Evolutionary conservation across 306 rosid genomes (phyloP).

Genomic region (Quercus parvula): DNA sequence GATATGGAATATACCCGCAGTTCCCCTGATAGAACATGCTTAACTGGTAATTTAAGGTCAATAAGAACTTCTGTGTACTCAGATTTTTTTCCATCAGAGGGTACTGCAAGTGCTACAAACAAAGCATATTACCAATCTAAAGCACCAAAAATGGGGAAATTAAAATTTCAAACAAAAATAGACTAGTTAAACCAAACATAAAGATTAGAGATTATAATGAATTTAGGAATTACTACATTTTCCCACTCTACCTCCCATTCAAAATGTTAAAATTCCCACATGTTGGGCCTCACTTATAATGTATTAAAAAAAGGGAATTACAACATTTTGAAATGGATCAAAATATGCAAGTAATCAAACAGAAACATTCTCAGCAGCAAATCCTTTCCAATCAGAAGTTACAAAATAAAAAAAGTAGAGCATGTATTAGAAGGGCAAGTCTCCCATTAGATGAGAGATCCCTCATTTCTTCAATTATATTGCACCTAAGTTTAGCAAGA

Average conservation of each 20-base stretch:
- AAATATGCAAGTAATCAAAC: conserved; percentile 7
- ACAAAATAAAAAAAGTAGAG: not conserved
- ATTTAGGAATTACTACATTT: not conserved
- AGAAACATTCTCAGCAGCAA: conserved; percentile 9
- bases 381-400: not conserved
- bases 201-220: not conserved
- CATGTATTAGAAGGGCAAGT: not conserved
- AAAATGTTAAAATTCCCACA: no score
- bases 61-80: conserved; percentile 73
- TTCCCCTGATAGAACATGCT: conserved; percentile 73
- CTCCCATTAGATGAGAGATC: not conserved
- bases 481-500: conserved; percentile 8
- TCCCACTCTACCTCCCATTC: no score
- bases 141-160: conserved; percentile 15
- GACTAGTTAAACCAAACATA: not conserved
- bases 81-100: conserved; percentile 55
- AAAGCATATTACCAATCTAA: conserved; percentile 20
- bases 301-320: not conserved
- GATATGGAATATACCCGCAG: conserved; percentile 56
- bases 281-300: no score
- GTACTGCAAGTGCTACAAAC: conserved; percentile 44
- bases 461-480: conserved; percentile 6
- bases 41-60: conserved; percentile 72
- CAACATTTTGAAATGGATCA: not conserved
- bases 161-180: conserved; percentile 3